Evolutionary conservation across 306 rosid species (phyloP).

Genomic region (Sicyos edulis): DNA sequence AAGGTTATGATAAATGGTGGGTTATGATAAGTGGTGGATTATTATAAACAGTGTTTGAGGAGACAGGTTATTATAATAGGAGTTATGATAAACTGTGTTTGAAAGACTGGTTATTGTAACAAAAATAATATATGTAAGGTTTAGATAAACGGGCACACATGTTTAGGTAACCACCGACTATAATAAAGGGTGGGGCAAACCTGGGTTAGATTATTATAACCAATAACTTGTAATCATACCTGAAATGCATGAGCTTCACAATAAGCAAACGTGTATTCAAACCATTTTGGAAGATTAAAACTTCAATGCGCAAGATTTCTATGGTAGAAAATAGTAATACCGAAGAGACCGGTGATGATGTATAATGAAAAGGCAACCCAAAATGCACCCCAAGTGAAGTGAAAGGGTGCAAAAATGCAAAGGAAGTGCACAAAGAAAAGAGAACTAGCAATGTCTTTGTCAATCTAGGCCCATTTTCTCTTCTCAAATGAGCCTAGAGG

Average conservation of each 20-base stretch:
- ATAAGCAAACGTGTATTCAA: constrained; percentile 75
- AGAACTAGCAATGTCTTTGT: constrained; percentile 43
- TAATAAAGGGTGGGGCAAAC: no score
- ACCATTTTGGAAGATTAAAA: constrained; percentile 80
- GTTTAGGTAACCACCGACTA: no score
- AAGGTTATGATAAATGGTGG: no score
- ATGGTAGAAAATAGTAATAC: constrained; percentile 66
- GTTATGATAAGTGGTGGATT: no score
- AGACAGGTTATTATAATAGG: no score
- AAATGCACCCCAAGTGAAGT: constrained; percentile 61
- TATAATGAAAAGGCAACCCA: constrained; percentile 47
- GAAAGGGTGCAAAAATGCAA: constrained; percentile 64
- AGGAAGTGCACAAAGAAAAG: constrained; percentile 55
- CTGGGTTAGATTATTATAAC: no score
- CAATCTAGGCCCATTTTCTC: constrained; percentile 24
- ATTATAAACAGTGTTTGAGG: no score
- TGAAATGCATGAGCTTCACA: constrained; percentile 70
- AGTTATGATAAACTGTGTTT: no score
- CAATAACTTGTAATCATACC: no score
- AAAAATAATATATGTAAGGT: no score
- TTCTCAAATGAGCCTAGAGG: neutral
- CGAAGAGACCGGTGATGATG: constrained; percentile 60
- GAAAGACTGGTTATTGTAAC: no score
- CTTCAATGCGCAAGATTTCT: constrained; percentile 80
- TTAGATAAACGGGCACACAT: no score